Evolutionary conservation across 257 asterid genomes (phyloP).

Genomic region (Jasminum sambac): DNA sequence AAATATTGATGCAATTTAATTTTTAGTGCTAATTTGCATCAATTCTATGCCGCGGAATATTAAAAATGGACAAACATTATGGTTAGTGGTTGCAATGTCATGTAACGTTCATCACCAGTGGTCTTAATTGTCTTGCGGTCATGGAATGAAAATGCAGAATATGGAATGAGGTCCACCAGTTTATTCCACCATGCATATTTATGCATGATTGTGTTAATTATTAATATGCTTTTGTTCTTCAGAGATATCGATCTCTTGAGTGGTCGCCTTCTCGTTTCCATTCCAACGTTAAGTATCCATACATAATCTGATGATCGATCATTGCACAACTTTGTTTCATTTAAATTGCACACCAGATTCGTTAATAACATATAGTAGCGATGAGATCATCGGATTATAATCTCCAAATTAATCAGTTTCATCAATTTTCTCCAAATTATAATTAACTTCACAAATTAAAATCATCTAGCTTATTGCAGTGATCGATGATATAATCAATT

Average conservation of each 20-base stretch:
- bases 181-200: background rate
- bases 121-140: background rate
- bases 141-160: background rate
- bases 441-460: background rate
- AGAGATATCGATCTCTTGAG: background rate
- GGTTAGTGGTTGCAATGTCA: background rate
- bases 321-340: background rate
- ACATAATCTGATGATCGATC: background rate
- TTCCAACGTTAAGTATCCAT: background rate
- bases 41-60: background rate
- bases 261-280: background rate
- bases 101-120: background rate
- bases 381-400: too few relatives aligned
- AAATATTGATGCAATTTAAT: background rate
- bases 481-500: background rate
- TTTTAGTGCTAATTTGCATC: background rate
- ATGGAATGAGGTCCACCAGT: background rate
- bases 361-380: too few relatives aligned
- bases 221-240: slow-evolving; percentile 5
- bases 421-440: background rate
- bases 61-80: background rate
- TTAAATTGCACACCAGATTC: background rate
- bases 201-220: background rate
- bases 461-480: background rate
- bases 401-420: background rate